A percentile compares a stretch with the other conserved stretches of the same genome.
Evolutionary conservation across 2,329 filamentous ascomycete genomes (phyloP).

Genomic region (Lecanosticta acicola): DNA sequence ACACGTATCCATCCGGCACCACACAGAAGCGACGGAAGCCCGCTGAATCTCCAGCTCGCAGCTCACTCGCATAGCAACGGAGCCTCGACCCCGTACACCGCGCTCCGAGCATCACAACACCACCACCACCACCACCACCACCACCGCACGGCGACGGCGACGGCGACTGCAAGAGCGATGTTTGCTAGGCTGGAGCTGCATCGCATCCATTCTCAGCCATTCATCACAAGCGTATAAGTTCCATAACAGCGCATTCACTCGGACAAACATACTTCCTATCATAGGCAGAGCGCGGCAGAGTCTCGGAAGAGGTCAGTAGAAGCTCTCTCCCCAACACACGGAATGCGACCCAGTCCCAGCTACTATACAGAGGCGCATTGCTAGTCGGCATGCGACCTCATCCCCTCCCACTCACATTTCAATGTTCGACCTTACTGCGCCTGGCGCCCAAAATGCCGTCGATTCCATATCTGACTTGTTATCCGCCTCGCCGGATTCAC

Average conservation of each 20-base stretch:
- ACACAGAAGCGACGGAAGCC: too few relatives aligned
- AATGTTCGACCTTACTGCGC: constrained; percentile 24
- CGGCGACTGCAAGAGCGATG: constrained; percentile 2
- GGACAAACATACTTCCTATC: not conserved
- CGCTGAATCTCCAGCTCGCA: not conserved
- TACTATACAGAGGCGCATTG: constrained; percentile 1
- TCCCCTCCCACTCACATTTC: not conserved
- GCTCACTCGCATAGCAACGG: constrained; percentile 3
- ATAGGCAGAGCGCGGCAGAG: constrained; percentile 3
- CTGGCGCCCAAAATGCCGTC: constrained; percentile 21
- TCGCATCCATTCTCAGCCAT: not conserved
- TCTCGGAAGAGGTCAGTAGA: constrained; percentile 11
- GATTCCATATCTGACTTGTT: constrained; percentile 26
- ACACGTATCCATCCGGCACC: too few relatives aligned
- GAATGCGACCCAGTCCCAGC: constrained; percentile 5
- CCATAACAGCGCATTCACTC: not conserved
- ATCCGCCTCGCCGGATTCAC: constrained; percentile 15
- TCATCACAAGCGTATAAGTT: not conserved
- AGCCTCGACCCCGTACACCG: not conserved
- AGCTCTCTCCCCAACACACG: constrained; percentile 4
- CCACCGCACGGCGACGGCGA: not conserved
- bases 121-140: not conserved
- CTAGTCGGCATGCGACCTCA: not conserved
- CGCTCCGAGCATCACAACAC: not conserved
- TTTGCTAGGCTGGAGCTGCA: not conserved